Conservation (phyloP, 345 rosid species). For the Jatropha curcas region DNA sequence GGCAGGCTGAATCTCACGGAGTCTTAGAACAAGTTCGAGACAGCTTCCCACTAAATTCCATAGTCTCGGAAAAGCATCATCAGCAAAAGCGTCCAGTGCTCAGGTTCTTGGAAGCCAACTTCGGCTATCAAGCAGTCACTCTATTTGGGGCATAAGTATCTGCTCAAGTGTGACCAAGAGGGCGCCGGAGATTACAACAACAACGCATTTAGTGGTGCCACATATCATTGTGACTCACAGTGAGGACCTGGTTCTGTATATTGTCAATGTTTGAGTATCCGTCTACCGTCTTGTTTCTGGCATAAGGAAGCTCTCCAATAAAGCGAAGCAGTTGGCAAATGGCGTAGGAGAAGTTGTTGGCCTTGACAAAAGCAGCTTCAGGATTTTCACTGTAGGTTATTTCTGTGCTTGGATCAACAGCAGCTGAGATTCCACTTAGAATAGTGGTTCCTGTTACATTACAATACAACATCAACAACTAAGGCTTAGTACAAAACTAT, state of each 20-base stretch:
- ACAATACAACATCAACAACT: too few species aligned
- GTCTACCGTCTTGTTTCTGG: constrained; percentile 17
- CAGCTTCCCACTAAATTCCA: too few species aligned
- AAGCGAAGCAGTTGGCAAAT: too few species aligned
- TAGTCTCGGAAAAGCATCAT: too few species aligned
- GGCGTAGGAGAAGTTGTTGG: constrained; percentile 23
- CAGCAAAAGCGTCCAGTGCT: too few species aligned
- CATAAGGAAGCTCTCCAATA: constrained; percentile 28
- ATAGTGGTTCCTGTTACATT: constrained; percentile 26
- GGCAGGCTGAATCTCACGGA: too few species aligned
- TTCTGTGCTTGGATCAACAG: constrained; percentile 22
- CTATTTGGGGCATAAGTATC: too few species aligned
- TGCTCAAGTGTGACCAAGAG: too few species aligned
- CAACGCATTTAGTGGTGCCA: constrained; percentile 20
- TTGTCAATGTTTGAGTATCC: constrained; percentile 19
- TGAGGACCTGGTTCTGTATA: constrained; percentile 14
- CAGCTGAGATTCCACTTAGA: constrained; percentile 9
- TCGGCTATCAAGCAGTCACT: too few species aligned
- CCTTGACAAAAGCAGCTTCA: not conserved
- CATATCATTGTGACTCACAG: constrained; percentile 17
- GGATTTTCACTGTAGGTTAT: constrained; percentile 21
- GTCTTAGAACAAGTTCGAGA: too few species aligned
- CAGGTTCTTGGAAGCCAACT: too few species aligned
- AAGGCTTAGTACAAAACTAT: too few species aligned
- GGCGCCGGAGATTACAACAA: constrained; percentile 10